Conservation (phyloP, 768 basidiomycete species). For the Coprinopsis strossmayeri region DNA sequence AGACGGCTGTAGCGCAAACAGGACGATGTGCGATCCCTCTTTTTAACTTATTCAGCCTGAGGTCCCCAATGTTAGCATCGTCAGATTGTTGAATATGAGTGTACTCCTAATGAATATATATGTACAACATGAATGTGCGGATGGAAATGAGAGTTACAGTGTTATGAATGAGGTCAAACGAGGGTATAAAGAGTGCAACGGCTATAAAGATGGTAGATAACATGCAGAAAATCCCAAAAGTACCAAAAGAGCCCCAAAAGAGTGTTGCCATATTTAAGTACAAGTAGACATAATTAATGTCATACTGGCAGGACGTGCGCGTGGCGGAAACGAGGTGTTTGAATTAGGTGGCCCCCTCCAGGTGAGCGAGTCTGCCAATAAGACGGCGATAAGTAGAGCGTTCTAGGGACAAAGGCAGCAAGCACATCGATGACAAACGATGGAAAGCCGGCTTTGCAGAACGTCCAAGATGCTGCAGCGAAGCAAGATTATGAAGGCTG, state of each 20-base stretch:
- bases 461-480: constrained; percentile 7
- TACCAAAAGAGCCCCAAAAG: neutral
- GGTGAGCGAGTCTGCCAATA: too few relatives aligned
- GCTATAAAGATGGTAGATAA: neutral
- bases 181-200: neutral
- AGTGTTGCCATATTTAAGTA: neutral
- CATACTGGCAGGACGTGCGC: too few relatives aligned
- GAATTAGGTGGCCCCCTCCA: too few relatives aligned
- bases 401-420: too few relatives aligned
- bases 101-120: neutral
- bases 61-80: too few relatives aligned
- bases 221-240: neutral
- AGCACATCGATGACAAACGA: too few relatives aligned
- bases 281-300: too few relatives aligned
- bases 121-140: neutral
- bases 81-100: neutral
- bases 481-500: neutral
- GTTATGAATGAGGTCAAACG: neutral
- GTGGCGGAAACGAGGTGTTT: too few relatives aligned
- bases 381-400: too few relatives aligned
- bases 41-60: neutral
- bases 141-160: neutral
- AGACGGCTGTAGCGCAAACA: too few relatives aligned
- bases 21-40: neutral
- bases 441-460: too few relatives aligned